Conservation (phyloP, 257 asterid genomes). For the Thymus quinquecostatus region DNA sequence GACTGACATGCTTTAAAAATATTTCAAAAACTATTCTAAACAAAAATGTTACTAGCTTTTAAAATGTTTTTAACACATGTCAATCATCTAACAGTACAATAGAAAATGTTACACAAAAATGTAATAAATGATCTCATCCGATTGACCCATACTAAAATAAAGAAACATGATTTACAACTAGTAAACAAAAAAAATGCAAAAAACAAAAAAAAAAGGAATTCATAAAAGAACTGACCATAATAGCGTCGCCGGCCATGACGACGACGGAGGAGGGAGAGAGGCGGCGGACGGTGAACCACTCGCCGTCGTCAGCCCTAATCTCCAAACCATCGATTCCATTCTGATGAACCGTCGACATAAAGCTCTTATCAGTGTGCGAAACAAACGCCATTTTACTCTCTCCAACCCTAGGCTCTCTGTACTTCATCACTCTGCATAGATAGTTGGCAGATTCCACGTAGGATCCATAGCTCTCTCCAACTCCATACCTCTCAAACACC, state of each 20-base stretch:
- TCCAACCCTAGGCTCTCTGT: constrained; percentile 41
- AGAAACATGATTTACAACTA: no score
- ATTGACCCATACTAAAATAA: no score
- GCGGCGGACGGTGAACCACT: constrained; percentile 57
- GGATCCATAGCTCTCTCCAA: constrained; percentile 53
- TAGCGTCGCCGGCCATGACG: constrained; percentile 87
- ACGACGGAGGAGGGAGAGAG: constrained; percentile 57
- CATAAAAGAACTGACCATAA: constrained; percentile 45
- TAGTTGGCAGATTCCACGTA: constrained; percentile 46
- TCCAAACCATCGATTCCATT: constrained; percentile 66
- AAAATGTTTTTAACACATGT: no score
- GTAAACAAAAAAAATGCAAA: no score
- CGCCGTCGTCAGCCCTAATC: constrained; percentile 63
- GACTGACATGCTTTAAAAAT: no score
- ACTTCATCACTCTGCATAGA: constrained; percentile 65
- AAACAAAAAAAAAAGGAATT: no score
- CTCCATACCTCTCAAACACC: constrained; percentile 73
- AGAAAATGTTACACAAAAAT: no score
- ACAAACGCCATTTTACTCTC: constrained; percentile 63
- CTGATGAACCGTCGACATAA: constrained; percentile 76
- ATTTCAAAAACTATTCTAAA: no score
- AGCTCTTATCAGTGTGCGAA: constrained; percentile 76
- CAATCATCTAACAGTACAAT: no score
- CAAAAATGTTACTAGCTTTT: no score
- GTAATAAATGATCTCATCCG: no score